These are phyloP conservation scores for Musa itinerans DNA, from an alignment of 176 grass and related monocot species.

Conservation along the genomic window DNA sequence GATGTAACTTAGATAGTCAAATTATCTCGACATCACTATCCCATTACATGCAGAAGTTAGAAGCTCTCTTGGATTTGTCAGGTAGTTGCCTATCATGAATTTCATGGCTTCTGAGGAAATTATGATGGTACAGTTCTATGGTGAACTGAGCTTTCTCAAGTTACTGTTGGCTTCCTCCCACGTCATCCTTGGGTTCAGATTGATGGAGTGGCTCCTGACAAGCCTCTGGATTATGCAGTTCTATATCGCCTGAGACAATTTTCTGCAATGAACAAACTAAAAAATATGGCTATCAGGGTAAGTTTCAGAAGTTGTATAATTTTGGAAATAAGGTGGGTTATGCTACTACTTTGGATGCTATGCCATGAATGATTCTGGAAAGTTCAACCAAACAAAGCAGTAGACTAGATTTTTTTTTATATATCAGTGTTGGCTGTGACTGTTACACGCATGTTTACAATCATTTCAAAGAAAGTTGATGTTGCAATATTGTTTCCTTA, in stretches of 20 bases:
- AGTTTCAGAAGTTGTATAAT: background rate
- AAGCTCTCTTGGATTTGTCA: too few relatives aligned
- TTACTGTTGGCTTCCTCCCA: background rate
- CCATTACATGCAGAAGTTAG: too few relatives aligned
- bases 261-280: conserved; percentile 18
- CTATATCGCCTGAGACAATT: conserved; percentile 6
- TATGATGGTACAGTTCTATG: background rate
- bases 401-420: background rate
- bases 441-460: background rate
- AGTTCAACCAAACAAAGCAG: background rate
- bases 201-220: conserved; percentile 14
- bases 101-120: background rate
- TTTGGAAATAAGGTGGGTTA: background rate
- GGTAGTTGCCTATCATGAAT: too few relatives aligned
- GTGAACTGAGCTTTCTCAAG: background rate
- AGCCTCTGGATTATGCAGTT: conserved; percentile 15
- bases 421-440: background rate
- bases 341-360: background rate
- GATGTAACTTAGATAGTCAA: too few relatives aligned
- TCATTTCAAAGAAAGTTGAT: too few relatives aligned
- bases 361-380: background rate
- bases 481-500: background rate
- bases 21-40: too few relatives aligned
- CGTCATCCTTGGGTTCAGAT: conserved; percentile 14
- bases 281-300: conserved; percentile 17